Evolutionary conservation across 805 yeast species (phyloP).

Genomic region (Sugiyamaella lignohabitans): DNA sequence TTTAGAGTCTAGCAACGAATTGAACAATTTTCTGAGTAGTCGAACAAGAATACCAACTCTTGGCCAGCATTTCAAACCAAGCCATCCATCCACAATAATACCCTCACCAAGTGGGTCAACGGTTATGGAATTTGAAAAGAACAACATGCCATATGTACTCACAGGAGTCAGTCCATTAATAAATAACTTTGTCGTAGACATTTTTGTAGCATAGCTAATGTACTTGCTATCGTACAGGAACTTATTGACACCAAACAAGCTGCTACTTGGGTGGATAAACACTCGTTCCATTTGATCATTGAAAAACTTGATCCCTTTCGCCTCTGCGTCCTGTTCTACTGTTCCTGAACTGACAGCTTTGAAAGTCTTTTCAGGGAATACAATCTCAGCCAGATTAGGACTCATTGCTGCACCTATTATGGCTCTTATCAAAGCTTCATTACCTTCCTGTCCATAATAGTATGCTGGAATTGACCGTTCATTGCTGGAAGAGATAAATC

Average conservation of each 20-base stretch:
- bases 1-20: constrained; percentile 56
- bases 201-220: constrained; percentile 53
- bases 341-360: constrained; percentile 69
- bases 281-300: constrained; percentile 61
- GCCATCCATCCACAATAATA: constrained; percentile 79
- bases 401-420: constrained; percentile 74
- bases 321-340: constrained; percentile 79
- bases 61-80: constrained; percentile 88
- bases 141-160: constrained; percentile 58
- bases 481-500: constrained; percentile 59
- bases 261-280: constrained; percentile 81
- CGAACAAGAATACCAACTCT: constrained; percentile 83
- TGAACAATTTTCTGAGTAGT: constrained; percentile 59
- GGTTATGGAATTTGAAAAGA: constrained; percentile 65
- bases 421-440: constrained; percentile 51
- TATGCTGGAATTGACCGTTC: constrained; percentile 24
- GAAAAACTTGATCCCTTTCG: constrained; percentile 65
- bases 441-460: constrained; percentile 48
- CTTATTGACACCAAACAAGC: constrained; percentile 49
- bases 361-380: constrained; percentile 74
- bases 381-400: constrained; percentile 78
- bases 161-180: constrained; percentile 77
- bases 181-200: constrained; percentile 59
- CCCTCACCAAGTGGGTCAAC: constrained; percentile 64
- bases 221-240: constrained; percentile 38